phyloP scores from a whole-genome alignment of 2,329 filamentous ascomycete genomes.

The Sclerotiophoma versabilis region DNA sequence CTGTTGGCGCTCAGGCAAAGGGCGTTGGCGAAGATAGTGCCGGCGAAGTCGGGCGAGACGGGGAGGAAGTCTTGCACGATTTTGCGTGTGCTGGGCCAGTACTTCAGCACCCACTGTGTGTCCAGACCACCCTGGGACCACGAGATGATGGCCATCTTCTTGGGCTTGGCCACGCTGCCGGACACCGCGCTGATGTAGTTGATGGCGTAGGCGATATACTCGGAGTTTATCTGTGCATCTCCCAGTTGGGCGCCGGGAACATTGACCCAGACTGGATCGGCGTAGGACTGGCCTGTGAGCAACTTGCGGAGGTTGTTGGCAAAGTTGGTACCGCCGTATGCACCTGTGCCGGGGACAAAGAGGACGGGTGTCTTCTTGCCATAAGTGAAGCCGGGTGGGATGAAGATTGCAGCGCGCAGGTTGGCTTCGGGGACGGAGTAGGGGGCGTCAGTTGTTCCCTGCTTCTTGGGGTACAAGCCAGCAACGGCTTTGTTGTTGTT shows the following conservation, averaged over 20 bases:
- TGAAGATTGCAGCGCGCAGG: conserved; percentile 61
- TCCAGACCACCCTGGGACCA: conserved; percentile 65
- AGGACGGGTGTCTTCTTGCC: conserved; percentile 59
- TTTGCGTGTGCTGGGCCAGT: conserved; percentile 60
- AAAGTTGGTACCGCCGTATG: conserved; percentile 57
- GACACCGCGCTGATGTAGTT: conserved; percentile 61
- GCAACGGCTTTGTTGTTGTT: conserved; percentile 31
- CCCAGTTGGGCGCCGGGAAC: conserved; percentile 57
- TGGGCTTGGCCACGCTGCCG: conserved; percentile 20
- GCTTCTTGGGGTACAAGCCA: conserved; percentile 49
- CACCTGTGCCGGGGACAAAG: conserved; percentile 62
- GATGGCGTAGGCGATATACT: conserved; percentile 65
- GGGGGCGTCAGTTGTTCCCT: conserved; percentile 52
- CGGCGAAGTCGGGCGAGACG: conserved; percentile 62
- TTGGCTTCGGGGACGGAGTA: conserved; percentile 57
- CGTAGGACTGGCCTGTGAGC: conserved; percentile 39
- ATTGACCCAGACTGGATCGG: conserved; percentile 61
- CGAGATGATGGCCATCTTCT: conserved; percentile 50
- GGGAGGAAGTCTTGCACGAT: conserved; percentile 60
- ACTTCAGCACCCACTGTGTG: conserved; percentile 65
- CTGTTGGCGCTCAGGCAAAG: conserved; percentile 27
- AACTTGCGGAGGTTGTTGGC: conserved; percentile 59
- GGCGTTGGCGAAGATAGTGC: conserved; percentile 51
- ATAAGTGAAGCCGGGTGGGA: conserved; percentile 55
- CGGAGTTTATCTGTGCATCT: conserved; percentile 61